Percentiles rank a stretch among this genome's conserved stretches.
Evolutionary conservation across 441 rosid species (phyloP).

Genomic region (Populus hybrid): DNA sequence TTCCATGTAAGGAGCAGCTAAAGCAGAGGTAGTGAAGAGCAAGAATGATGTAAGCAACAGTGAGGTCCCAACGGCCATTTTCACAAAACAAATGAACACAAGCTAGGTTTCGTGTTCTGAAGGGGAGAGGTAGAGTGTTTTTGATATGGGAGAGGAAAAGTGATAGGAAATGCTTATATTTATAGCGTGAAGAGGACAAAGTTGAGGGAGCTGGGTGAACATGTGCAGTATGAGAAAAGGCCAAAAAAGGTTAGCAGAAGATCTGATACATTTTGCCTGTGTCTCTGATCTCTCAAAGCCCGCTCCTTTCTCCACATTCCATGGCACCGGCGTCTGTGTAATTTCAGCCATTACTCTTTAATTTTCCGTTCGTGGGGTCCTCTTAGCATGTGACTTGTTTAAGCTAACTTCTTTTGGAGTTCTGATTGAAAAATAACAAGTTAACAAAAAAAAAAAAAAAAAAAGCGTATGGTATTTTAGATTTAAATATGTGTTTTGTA

Average conservation of each 20-base stretch:
- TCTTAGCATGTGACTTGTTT: too few species aligned
- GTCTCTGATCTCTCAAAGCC: conserved; percentile 5
- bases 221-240: neutral
- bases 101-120: neutral
- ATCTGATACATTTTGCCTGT: conserved; percentile 1
- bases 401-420: too few species aligned
- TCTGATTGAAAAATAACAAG: too few species aligned
- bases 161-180: neutral
- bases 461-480: too few species aligned
- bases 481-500: too few species aligned
- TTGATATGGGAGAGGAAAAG: neutral
- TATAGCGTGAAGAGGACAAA: conserved; percentile 1
- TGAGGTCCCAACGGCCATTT: conserved; percentile 35
- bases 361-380: neutral
- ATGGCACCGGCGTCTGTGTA: conserved; percentile 22
- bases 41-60: conserved; percentile 37
- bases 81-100: conserved; percentile 11
- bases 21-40: conserved; percentile 39
- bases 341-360: neutral
- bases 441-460: too few species aligned
- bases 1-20: conserved; percentile 45
- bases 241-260: conserved; percentile 22
- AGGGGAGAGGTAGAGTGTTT: neutral
- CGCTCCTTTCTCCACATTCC: conserved; percentile 35
- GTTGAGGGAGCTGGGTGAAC: neutral